A percentile compares a stretch with the other conserved stretches of the same genome.
These are phyloP conservation scores for Alternaria solani DNA, from an alignment of 2,329 filamentous ascomycete species.

Conservation along the genomic window DNA sequence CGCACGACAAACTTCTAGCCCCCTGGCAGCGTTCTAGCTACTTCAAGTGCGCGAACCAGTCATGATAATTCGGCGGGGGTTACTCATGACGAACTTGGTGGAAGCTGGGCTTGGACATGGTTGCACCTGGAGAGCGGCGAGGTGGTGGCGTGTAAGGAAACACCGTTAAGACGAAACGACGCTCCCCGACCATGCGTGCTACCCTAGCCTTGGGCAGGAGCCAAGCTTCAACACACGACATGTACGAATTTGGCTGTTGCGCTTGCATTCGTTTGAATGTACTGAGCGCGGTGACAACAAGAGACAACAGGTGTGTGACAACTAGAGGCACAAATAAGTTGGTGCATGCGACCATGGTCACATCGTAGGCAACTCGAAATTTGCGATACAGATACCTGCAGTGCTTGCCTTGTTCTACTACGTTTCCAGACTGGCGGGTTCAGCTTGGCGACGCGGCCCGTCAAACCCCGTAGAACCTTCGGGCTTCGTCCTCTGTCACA, in stretches of 20 bases:
- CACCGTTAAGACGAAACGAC: background rate
- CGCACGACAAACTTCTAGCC: background rate
- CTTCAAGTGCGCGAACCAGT: background rate
- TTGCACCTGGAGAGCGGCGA: background rate
- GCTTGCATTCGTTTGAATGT: background rate
- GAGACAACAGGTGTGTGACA: background rate
- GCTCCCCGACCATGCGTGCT: background rate
- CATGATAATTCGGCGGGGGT: background rate
- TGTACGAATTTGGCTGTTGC: background rate
- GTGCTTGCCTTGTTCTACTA: background rate
- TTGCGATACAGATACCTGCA: background rate
- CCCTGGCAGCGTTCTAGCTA: background rate
- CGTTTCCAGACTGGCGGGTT: background rate
- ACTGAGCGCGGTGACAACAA: background rate
- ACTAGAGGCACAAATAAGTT: background rate
- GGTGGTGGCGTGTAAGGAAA: background rate
- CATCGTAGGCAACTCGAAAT: too few species aligned
- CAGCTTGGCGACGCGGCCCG: background rate
- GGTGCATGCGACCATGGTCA: background rate
- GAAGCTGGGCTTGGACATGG: background rate
- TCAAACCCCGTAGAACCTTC: conserved; percentile 41
- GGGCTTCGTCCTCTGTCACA: conserved; percentile 75
- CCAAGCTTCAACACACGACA: background rate
- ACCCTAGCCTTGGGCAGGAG: background rate
- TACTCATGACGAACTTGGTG: background rate